A percentile compares a stretch with the other conserved stretches of the same genome.
Evolutionary conservation across 2,329 filamentous ascomycete genomes (phyloP).

Genomic region (Xylaria sp.): DNA sequence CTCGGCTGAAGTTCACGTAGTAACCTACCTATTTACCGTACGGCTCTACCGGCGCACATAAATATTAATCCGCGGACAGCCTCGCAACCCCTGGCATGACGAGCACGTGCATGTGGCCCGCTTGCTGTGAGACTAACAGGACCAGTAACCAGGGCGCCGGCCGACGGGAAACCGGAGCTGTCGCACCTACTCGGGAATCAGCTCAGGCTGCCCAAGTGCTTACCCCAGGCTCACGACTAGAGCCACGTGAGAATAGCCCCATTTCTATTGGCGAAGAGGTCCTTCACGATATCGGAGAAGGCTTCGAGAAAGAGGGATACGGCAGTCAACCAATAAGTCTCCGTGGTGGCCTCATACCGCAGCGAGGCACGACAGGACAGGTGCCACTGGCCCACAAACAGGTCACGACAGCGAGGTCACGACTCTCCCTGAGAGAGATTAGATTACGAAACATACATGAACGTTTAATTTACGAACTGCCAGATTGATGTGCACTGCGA

Average conservation of each 20-base stretch:
- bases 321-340: neutral
- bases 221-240: neutral
- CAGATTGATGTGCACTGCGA: neutral
- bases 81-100: neutral
- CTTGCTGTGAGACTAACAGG: neutral
- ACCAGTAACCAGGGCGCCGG: neutral
- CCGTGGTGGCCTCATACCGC: neutral
- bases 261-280: neutral
- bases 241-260: neutral
- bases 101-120: neutral
- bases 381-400: neutral
- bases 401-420: neutral
- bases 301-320: neutral
- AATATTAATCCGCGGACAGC: no score
- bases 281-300: no score
- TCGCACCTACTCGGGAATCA: neutral
- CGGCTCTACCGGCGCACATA: no score
- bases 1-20: no score
- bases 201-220: neutral
- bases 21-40: no score
- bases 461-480: neutral
- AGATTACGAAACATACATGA: no score
- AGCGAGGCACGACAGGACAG: neutral
- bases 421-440: no score
- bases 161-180: neutral